Base-by-base conservation (phyloP, 345 rosid species). In the Arabidopsis suecica region DNA sequence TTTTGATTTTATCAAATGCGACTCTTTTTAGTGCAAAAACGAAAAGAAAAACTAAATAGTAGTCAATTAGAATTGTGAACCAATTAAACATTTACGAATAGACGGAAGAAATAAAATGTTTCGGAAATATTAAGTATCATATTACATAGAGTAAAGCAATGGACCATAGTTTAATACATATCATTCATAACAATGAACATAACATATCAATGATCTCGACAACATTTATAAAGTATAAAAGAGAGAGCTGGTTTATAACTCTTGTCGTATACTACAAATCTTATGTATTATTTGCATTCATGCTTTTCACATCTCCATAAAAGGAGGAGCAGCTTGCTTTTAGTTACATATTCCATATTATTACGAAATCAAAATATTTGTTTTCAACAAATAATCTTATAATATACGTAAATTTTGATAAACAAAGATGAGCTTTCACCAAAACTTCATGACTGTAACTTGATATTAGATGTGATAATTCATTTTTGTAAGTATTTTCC, bases 301-400 rank as follows among this genome's bases (percentile, higher is more conserved):
- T 70, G 70, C 75, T 65, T 65, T 76, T 61, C 64, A 44, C 59
- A 61, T 69, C 75, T 76, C 64, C 75, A 62, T 38, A 76, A 76
- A 76, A 76, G 42, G 50, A 58, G 66, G 18, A 69, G 6, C 36
- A 62, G 51, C 51, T 69, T 76, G 38, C 69, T 68, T 68, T 75
- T 49, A 14, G 36, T 11, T 47, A 74, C 40, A 45, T 57, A 48
- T 22, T 49, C 38, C 40, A 71, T 45, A 33, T 70, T 34, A n/a
- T 40, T 40, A 33, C 58, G 10, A 33, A 28, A 28, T 28, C 3
- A 28, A 28, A 16, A 16, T 16, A 16, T 16, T 16, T 16, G 18
- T 16, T 16, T 16, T 16, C 18, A 16, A 16, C 18, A 16, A 16
- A 16, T 16, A 16, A 16, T 16, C 18, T 16, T 16, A 16, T 16